Evolutionary conservation across 257 asterid genomes (phyloP).

Genomic region (Nicotiana attenuata): DNA sequence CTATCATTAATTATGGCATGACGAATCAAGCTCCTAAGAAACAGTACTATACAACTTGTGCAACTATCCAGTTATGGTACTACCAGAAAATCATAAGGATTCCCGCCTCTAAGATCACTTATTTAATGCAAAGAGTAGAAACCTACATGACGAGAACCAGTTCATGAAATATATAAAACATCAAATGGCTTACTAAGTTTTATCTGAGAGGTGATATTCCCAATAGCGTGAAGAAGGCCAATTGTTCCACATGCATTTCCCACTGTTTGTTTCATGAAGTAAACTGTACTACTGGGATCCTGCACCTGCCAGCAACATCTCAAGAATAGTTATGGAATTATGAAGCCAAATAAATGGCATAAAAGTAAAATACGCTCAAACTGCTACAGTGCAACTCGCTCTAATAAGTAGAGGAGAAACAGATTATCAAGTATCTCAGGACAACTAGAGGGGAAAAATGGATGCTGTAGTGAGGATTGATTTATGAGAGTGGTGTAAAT

Average conservation of each 20-base stretch:
- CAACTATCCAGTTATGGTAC: neutral
- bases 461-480: neutral
- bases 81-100: neutral
- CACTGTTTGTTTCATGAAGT: constrained; percentile 93
- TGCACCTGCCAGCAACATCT: constrained; percentile 26
- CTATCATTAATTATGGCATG: neutral
- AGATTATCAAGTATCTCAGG: neutral
- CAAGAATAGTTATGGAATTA: constrained; percentile 9
- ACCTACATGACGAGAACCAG: neutral
- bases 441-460: neutral
- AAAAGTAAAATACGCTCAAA: neutral
- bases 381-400: neutral
- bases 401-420: neutral
- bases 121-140: neutral
- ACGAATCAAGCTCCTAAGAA: neutral
- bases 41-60: neutral
- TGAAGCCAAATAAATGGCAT: neutral
- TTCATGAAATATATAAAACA: constrained; percentile 3
- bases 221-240: constrained; percentile 96
- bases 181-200: constrained; percentile 59
- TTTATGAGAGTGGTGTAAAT: neutral
- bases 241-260: constrained; percentile 98
- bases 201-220: constrained; percentile 80
- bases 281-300: constrained; percentile 59
- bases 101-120: neutral